Evolutionary conservation across 2,329 filamentous ascomycete genomes (phyloP).

Genomic region (Dendryphion nanum): DNA sequence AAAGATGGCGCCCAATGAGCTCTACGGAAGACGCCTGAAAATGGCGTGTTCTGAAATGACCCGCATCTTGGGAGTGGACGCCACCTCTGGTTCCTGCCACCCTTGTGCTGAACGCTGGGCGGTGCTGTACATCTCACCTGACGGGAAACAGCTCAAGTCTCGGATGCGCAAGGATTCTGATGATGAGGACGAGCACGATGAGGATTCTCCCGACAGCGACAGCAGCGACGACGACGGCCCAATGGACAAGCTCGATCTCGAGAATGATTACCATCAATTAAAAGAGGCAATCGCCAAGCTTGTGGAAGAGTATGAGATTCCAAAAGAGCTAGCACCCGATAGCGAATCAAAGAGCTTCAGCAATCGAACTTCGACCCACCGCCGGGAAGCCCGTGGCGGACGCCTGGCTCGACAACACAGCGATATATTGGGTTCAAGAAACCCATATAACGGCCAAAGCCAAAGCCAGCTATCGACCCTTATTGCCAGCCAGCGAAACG

Average conservation of each 20-base stretch:
- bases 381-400: conserved; percentile 31
- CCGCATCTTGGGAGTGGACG: conserved; percentile 63
- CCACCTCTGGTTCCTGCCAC: conserved; percentile 66
- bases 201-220: conserved; percentile 54
- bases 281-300: conserved; percentile 78
- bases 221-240: conserved; percentile 47
- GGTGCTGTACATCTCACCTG: conserved; percentile 72
- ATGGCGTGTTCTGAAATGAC: conserved; percentile 70
- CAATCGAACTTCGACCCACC: conserved; percentile 60
- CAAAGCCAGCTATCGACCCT: conserved; percentile 39
- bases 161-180: conserved; percentile 72
- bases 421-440: conserved; percentile 50
- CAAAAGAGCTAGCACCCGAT: conserved; percentile 62
- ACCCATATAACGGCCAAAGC: conserved; percentile 41
- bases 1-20: conserved; percentile 49
- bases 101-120: conserved; percentile 83
- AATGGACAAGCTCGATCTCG: conserved; percentile 56
- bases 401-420: conserved; percentile 24
- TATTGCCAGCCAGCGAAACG: conserved; percentile 37
- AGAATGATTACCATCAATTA: conserved; percentile 77
- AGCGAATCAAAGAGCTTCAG: conserved; percentile 64
- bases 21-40: conserved; percentile 55
- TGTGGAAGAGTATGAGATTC: conserved; percentile 79
- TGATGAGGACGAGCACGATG: conserved; percentile 62
- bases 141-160: conserved; percentile 68